Evolutionary conservation across 2,329 filamentous ascomycete genomes (phyloP).

Genomic region (Aspergillus pseudoviridinutans): DNA sequence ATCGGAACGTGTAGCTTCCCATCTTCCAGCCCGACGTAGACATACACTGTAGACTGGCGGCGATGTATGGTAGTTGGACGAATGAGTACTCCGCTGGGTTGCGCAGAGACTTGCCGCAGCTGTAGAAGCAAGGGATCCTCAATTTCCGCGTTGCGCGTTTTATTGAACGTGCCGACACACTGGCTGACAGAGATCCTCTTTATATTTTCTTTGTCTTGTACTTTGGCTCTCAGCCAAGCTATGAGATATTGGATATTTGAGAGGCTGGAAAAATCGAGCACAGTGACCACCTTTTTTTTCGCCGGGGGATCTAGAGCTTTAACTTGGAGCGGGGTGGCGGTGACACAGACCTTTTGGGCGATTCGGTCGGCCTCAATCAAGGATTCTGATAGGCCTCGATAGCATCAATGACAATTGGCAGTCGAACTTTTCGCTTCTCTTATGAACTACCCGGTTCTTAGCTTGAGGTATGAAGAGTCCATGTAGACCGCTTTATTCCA

Average conservation of each 20-base stretch:
- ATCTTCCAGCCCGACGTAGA: conserved; percentile 15
- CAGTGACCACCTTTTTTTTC: background rate
- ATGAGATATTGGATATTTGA: background rate
- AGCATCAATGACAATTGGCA: background rate
- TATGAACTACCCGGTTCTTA: background rate
- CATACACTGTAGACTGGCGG: background rate
- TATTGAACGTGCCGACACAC: background rate
- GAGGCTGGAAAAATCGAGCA: conserved; percentile 1
- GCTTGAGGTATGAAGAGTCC: background rate
- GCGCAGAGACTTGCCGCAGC: background rate
- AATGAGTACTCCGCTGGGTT: background rate
- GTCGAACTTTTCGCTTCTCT: background rate
- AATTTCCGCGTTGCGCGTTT: background rate
- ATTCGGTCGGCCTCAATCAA: background rate
- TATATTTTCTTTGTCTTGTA: background rate
- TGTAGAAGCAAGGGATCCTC: background rate
- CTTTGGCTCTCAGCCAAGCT: background rate
- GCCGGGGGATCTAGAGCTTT: background rate
- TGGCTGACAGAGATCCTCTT: background rate
- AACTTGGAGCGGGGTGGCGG: conserved; percentile 3
- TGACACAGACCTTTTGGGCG: conserved; percentile 4
- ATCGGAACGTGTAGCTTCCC: conserved; percentile 36
- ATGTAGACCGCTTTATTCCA: background rate
- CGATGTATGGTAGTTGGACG: background rate
- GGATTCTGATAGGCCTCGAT: background rate